These are phyloP conservation scores for Beauveria sp. DNA, from an alignment of 2,329 filamentous ascomycete species.

Conservation along the genomic window DNA sequence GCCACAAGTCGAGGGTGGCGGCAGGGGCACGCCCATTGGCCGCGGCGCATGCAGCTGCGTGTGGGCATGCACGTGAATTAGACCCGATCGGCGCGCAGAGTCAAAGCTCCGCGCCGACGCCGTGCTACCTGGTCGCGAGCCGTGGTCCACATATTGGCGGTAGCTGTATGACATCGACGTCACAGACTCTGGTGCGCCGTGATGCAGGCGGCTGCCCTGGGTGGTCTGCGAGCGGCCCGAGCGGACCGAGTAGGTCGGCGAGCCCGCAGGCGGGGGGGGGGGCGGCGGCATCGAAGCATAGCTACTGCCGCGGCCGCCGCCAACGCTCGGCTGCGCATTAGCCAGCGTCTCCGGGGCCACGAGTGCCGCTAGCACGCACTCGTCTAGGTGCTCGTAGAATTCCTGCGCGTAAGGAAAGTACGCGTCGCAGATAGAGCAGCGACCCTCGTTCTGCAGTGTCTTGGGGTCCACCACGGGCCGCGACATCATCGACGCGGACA, in stretches of 20 bases:
- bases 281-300: slow-evolving; percentile 6
- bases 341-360: slow-evolving; percentile 29
- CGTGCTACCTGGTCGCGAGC: slow-evolving; percentile 1
- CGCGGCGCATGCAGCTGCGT: slow-evolving; percentile 9
- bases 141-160: slow-evolving; percentile 1
- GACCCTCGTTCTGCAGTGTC: slow-evolving; percentile 24
- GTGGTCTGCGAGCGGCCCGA: slow-evolving; percentile 1
- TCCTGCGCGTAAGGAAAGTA: slow-evolving; percentile 81
- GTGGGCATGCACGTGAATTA: slow-evolving; percentile 8
- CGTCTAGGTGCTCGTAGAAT: slow-evolving; percentile 91
- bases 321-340: background rate
- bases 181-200: background rate
- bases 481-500: background rate
- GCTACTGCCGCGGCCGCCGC: background rate
- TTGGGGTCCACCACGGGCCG: slow-evolving; percentile 7
- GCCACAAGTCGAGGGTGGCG: slow-evolving; percentile 5
- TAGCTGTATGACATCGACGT: background rate
- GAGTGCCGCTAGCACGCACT: slow-evolving; percentile 53
- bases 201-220: background rate
- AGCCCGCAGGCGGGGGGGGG: background rate
- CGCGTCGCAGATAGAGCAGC: slow-evolving; percentile 82
- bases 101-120: slow-evolving; percentile 4
- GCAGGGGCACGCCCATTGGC: slow-evolving; percentile 5
- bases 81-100: background rate
- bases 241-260: background rate